These are phyloP conservation scores for Pluteus cervinus DNA, from an alignment of 768 basidiomycete genomes.

Conservation along the genomic window DNA sequence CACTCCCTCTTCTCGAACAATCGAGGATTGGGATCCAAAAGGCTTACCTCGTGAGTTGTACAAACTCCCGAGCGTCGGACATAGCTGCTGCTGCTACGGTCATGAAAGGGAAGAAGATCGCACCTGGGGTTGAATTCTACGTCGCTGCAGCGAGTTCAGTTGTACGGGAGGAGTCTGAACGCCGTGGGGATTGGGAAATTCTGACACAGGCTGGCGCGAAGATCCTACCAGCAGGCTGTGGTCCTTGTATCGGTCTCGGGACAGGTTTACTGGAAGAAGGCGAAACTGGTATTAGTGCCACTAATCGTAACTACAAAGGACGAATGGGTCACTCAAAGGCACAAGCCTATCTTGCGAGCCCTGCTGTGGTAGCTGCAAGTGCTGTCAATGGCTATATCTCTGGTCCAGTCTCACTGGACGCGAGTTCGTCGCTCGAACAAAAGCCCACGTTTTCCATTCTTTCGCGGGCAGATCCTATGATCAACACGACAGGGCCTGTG, in stretches of 20 bases:
- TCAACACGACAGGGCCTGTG: no score
- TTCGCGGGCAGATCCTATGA: slow-evolving; percentile 19
- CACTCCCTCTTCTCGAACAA: slow-evolving; percentile 77
- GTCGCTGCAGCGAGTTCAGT: slow-evolving; percentile 91
- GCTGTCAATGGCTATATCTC: slow-evolving; percentile 90
- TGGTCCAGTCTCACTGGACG: slow-evolving; percentile 67
- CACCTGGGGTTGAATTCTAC: slow-evolving; percentile 92
- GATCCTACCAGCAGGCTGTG: slow-evolving; percentile 91
- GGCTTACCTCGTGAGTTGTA: slow-evolving; percentile 97
- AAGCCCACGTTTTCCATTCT: slow-evolving; percentile 55
- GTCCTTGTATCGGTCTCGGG: slow-evolving; percentile 96
- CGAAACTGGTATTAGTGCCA: slow-evolving; percentile 93
- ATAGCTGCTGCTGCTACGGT: slow-evolving; percentile 91
- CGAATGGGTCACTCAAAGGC: slow-evolving; percentile 97
- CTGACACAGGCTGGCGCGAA: slow-evolving; percentile 88
- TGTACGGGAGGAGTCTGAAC: slow-evolving; percentile 89
- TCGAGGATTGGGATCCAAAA: slow-evolving; percentile 83
- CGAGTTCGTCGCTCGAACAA: slow-evolving; percentile 36
- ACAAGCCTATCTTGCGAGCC: slow-evolving; percentile 91
- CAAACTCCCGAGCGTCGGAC: slow-evolving; percentile 94
- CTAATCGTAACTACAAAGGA: slow-evolving; percentile 98
- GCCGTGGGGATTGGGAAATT: slow-evolving; percentile 80
- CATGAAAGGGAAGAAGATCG: slow-evolving; percentile 72
- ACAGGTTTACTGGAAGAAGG: slow-evolving; percentile 91
- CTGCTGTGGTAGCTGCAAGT: slow-evolving; percentile 95